Percentiles rank a stretch among this genome's conserved stretches.
These are phyloP conservation scores for Chalciporus piperatus DNA, from an alignment of 768 basidiomycete species.

Conservation along the genomic window DNA sequence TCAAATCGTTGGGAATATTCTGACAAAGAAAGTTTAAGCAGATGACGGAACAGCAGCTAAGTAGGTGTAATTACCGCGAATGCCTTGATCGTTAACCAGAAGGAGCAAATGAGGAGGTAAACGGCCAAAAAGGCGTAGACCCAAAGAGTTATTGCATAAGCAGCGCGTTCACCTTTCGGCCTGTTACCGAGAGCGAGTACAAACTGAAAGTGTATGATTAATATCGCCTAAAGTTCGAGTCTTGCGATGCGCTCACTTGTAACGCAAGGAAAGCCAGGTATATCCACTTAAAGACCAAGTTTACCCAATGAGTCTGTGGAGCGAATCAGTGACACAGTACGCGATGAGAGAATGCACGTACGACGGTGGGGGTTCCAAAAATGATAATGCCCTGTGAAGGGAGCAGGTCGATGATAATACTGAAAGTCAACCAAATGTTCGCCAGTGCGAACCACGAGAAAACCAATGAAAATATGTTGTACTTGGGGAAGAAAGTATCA, in stretches of 20 bases:
- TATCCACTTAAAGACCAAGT: slow-evolving; percentile 78
- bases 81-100: slow-evolving; percentile 77
- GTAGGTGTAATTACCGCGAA: slow-evolving; percentile 53
- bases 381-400: slow-evolving; percentile 51
- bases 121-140: slow-evolving; percentile 81
- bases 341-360: slow-evolving; percentile 38
- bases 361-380: slow-evolving; percentile 70
- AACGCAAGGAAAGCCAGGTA: slow-evolving; percentile 83
- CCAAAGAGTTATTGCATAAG: slow-evolving; percentile 73
- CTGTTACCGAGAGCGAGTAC: slow-evolving; percentile 75
- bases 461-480: slow-evolving; percentile 78
- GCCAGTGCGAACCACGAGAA: slow-evolving; percentile 95
- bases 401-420: slow-evolving; percentile 88
- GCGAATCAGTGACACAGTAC: not conserved
- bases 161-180: slow-evolving; percentile 82
- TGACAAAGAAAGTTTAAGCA: slow-evolving; percentile 17
- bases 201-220: slow-evolving; percentile 41
- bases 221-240: not conserved
- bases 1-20: slow-evolving; percentile 53
- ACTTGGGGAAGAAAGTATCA: slow-evolving; percentile 42
- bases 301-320: slow-evolving; percentile 79
- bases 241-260: slow-evolving; percentile 42
- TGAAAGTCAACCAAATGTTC: slow-evolving; percentile 94
- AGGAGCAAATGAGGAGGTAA: slow-evolving; percentile 85
- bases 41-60: not conserved